phyloP scores from a whole-genome alignment of 1,139 yeast genomes.

The Blastobotrys malaysiensis region DNA sequence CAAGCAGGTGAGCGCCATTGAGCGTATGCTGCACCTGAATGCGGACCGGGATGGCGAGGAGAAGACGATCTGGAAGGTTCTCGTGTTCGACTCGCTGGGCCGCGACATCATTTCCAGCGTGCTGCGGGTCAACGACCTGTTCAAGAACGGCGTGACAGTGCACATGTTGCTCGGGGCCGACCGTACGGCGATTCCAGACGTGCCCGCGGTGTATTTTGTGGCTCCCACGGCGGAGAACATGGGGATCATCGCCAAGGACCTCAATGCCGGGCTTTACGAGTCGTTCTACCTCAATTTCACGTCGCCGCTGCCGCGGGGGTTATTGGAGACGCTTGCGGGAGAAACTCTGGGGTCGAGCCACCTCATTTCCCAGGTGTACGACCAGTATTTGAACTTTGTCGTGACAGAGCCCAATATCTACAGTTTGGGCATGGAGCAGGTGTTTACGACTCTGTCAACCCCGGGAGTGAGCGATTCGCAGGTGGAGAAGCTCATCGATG shows the following conservation, averaged over 20 bases:
- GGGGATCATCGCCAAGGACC: conserved; percentile 60
- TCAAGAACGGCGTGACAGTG: conserved; percentile 84
- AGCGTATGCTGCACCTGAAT: conserved; percentile 80
- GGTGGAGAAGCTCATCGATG: conserved; percentile 62
- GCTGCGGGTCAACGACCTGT: conserved; percentile 79
- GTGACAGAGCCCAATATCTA: conserved; percentile 92
- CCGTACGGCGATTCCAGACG: conserved; percentile 82
- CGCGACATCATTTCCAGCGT: conserved; percentile 86
- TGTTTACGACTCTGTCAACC: conserved; percentile 64
- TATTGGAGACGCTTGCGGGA: conserved; percentile 85
- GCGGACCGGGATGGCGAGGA: conserved; percentile 35
- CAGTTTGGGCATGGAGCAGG: conserved; percentile 62
- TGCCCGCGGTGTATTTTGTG: conserved; percentile 87
- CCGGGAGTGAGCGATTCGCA: conserved; percentile 69
- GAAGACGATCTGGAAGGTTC: conserved; percentile 77
- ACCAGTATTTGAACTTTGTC: conserved; percentile 84
- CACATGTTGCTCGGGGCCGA: conserved; percentile 67
- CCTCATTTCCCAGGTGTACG: conserved; percentile 80
- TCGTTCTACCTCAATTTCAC: conserved; percentile 81
- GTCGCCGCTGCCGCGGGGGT: conserved; percentile 65
- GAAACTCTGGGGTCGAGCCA: conserved; percentile 64
- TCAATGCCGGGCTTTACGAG: conserved; percentile 69
- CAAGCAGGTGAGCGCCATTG: conserved; percentile 50
- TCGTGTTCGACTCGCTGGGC: conserved; percentile 74
- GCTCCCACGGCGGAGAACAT: conserved; percentile 81